Evolutionary conservation across 305 asterid species (phyloP), one percentile per base, ranked within the genome.

Genomic region (Nicotiana rustica): DNA sequence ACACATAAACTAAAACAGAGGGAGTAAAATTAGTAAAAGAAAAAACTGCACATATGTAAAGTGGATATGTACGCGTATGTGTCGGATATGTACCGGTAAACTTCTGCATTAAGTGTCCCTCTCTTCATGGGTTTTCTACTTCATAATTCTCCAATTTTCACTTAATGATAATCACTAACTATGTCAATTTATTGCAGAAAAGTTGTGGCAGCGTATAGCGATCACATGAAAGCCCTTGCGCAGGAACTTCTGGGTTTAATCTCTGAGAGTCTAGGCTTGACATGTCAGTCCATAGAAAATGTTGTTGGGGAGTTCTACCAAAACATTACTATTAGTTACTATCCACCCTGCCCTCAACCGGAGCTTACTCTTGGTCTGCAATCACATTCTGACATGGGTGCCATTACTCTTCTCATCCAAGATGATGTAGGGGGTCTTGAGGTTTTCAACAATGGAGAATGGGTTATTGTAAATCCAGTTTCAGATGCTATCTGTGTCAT

Each of bases 281-380:
- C 91, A 64, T 82, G 87, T 81, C 86, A 89, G 21, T 86, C 93
- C 88, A 86, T 94, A 41, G 87, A 90, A 88, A 97, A 93, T 67
- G 80, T 73, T 33, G 85, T 93, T 77, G 97, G 99, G 77, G 98
- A 94, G 81, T 82, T 96, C 81, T 91, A 89, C 83, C 98, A 96
- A 87, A 96, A 96, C 84, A 93, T 94, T 80, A 94, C 99, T 10
- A 78, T 92, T 76, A 92, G 98, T 85, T 96, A 91, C 78, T 94
- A 94, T 88, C 99, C 98, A 25, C 96, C 96, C 35, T 94, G 99
- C 88, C 97, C 98, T 9, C 98, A 94, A 86, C 99, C 99, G 0
- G 97, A 96, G 84, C 98, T 94, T 52, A 93, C 98, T 57, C 97
- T 96, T 79, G 99, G 99, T 36, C 85, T 96, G 91, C 98, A 94